Base-by-base conservation (phyloP, 2,329 filamentous ascomycete species). In the Calonectria naviculata region DNA sequence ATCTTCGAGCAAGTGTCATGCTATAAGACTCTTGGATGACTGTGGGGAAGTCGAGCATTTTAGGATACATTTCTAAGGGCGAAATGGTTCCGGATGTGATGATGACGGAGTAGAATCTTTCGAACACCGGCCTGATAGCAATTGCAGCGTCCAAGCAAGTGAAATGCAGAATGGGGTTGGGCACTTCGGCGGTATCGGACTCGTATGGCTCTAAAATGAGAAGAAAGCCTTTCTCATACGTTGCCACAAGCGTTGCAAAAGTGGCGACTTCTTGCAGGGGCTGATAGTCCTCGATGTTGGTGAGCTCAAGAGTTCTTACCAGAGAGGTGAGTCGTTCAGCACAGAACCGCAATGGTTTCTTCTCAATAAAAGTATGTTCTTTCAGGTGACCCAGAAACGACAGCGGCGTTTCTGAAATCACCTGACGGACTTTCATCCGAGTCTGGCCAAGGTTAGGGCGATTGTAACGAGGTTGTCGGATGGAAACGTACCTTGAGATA, bases 51-150 rank as follows among this genome's bases (percentile, higher is more conserved):
- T 95, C 93, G 29, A 99, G 91, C 95, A 99, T 99, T 80, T 98
- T 98, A 0, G 97, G 97, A 79, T 99, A 99, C 93, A 99, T 99
- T 81, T 99, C 97, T 4, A 99, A 85, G 0, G 97, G 97, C 1
- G 97, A 98, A 72, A 99, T 95, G 2, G 97, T 99, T 73, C 97
- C 97, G 0, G 97, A 98, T 0, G 97, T 99, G 81, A 99, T 98
- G 80, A 99, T 97, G 74, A 99, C 97, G 1, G 97, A 98, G 82
- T 94, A 95, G 83, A 99, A 99, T 63, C 97, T 93, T 71, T 99
- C 96, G 80, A 99, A 98, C 6, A 99, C 96, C 0, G 97, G 97
- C 73, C 97, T 97, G 80, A 99, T 99, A 47, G 97, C 97, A 75
- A 99, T 99, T 0, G 97, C 97, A 5, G 97, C 97, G 83, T 99